Evolutionary conservation across 305 asterid genomes (phyloP).

Genomic region (Fraxinus greggii): DNA sequence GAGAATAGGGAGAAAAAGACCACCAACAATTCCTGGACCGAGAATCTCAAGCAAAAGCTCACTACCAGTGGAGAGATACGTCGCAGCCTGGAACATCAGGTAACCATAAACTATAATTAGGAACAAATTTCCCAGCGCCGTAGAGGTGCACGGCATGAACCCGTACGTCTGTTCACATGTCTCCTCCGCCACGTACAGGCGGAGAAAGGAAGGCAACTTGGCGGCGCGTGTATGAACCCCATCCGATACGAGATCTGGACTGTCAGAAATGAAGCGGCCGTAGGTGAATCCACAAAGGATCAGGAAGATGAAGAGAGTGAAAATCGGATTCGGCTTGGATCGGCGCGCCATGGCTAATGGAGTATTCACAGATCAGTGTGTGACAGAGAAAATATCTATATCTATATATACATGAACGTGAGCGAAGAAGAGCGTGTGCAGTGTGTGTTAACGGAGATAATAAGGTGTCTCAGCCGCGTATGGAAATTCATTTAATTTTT

Average conservation of each 20-base stretch:
- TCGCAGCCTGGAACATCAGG: conserved; percentile 81
- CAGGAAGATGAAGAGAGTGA: conserved; percentile 33
- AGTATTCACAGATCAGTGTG: not conserved
- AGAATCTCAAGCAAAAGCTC: conserved; percentile 87
- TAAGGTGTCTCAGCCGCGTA: not conserved
- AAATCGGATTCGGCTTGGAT: conserved; percentile 17
- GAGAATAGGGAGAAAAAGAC: conserved; percentile 83
- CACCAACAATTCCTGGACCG: conserved; percentile 92
- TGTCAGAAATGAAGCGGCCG: conserved; percentile 48
- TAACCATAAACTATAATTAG: conserved; percentile 73
- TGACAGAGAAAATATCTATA: not conserved
- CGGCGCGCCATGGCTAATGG: not conserved
- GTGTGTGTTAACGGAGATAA: not conserved
- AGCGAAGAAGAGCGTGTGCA: not conserved
- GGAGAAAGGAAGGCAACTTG: not conserved
- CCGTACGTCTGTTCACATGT: not conserved
- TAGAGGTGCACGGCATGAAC: not conserved
- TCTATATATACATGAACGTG: not conserved
- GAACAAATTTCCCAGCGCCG: conserved; percentile 45
- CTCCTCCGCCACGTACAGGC: not conserved
- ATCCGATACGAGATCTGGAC: conserved; percentile 49
- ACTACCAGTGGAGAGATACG: conserved; percentile 75
- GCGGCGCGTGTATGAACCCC: conserved; percentile 26
- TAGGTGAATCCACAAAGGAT: conserved; percentile 46
- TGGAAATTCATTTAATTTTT: not conserved